Evolutionary conservation across 306 rosid species (phyloP), one percentile per base, ranked within the genome.

Genomic region (Boehmeria nivea): DNA sequence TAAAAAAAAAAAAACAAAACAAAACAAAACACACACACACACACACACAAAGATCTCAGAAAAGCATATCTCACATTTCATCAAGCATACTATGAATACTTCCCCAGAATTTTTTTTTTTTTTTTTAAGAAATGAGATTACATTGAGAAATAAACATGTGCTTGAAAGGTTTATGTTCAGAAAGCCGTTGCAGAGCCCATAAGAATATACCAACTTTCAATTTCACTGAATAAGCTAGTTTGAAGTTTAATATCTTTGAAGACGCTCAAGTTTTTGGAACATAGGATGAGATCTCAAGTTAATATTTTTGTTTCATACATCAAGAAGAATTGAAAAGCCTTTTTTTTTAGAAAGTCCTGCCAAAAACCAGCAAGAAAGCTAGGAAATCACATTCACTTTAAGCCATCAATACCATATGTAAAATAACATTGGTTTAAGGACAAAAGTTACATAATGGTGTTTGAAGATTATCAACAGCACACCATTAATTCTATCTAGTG

Each of bases 381-480:
- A n/a, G n/a, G n/a, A n/a, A n/a, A n/a, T n/a, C n/a, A n/a, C n/a
- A n/a, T n/a, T n/a, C n/a, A n/a, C n/a, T n/a, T n/a, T n/a, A n/a
- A n/a, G n/a, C n/a, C n/a, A n/a, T n/a, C n/a, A n/a, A n/a, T n/a
- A n/a, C n/a, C n/a, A n/a, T n/a, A n/a, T n/a, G n/a, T n/a, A n/a
- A n/a, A n/a, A n/a, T n/a, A n/a, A n/a, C n/a, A n/a, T n/a, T n/a
- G n/a, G n/a, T n/a, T n/a, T n/a, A n/a, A n/a, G n/a, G n/a, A n/a
- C n/a, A n/a, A n/a, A n/a, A n/a, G n/a, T n/a, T 15, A 57, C 46
- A 51, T 45, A 33, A 33, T 33, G 11, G 31, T 12, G 40, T 25
- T 26, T 13, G 39, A 72, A 54, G 18, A 17, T 19, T 17, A 54
- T 48, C 40, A 19, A 60, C 28, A 52, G 19, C 62, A 62, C 21